Conservation (phyloP, 495 filamentous ascomycete species). For the Saxophila tyrrhenica region DNA sequence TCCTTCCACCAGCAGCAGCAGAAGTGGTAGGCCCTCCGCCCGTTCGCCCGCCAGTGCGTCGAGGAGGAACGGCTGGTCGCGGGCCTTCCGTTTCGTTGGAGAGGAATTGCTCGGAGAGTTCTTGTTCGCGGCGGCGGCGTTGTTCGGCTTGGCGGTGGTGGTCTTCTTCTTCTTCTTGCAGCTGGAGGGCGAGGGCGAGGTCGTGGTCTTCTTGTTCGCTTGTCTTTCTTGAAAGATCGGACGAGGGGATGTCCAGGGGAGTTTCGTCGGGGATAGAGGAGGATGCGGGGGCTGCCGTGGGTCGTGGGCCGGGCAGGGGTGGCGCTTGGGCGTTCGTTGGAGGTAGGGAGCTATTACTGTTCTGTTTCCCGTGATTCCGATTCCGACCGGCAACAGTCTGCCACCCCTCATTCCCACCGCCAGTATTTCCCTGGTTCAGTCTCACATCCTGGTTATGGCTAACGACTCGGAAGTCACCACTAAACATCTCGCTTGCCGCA, state of each 20-base stretch:
- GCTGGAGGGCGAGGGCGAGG: conserved; percentile 63
- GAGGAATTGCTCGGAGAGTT: conserved; percentile 45
- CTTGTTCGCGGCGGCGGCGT: conserved; percentile 32
- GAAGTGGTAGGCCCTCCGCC: conserved; percentile 12
- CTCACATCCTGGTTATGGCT: conserved; percentile 35
- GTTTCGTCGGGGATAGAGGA: neutral
- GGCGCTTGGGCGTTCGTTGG: conserved; percentile 8
- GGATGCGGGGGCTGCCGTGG: neutral
- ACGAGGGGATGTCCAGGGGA: neutral
- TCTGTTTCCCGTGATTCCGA: conserved; percentile 16
- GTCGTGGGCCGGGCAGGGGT: conserved; percentile 11
- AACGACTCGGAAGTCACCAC: conserved; percentile 82
- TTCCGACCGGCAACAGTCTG: conserved; percentile 37
- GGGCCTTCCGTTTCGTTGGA: conserved; percentile 35
- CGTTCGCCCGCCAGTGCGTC: conserved; percentile 17
- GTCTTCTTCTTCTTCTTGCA: conserved; percentile 76
- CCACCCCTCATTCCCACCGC: conserved; percentile 35
- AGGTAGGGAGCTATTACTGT: neutral
- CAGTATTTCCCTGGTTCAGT: conserved; percentile 17
- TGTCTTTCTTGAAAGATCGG: neutral
- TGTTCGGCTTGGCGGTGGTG: conserved; percentile 37
- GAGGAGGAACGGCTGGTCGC: conserved; percentile 30
- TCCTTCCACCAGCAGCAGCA: conserved; percentile 14
- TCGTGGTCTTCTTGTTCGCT: conserved; percentile 67
- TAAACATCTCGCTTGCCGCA: conserved; percentile 69